phyloP scores from a whole-genome alignment of 176 grass and related monocot genomes.

The Rhynchospora tenuis region DNA sequence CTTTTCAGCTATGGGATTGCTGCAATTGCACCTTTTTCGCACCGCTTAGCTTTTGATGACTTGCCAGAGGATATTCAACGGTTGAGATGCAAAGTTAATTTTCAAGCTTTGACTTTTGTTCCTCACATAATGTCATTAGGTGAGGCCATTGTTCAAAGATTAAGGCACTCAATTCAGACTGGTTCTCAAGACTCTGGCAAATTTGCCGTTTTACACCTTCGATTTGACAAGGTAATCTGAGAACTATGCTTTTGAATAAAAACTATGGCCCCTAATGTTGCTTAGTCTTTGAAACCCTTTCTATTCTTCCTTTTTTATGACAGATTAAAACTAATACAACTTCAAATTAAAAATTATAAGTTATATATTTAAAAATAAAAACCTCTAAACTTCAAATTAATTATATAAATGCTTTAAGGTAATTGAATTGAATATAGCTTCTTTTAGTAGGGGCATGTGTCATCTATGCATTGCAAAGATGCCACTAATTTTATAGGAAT shows the following conservation, averaged over 20 bases:
- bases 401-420: neutral
- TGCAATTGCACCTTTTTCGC: conserved; percentile 82
- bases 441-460: neutral
- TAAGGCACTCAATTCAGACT: conserved; percentile 39
- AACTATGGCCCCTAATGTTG: neutral
- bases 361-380: neutral
- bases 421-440: neutral
- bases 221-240: conserved; percentile 78
- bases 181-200: conserved; percentile 39
- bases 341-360: neutral
- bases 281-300: neutral
- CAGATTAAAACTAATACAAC: neutral
- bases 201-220: conserved; percentile 85
- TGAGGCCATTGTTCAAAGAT: conserved; percentile 48
- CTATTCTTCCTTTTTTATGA: neutral
- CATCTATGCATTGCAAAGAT: neutral
- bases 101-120: conserved; percentile 71
- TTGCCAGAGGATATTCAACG: conserved; percentile 61
- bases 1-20: conserved; percentile 78
- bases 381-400: too few relatives aligned
- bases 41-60: conserved; percentile 82
- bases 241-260: neutral
- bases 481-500: neutral
- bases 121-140: conserved; percentile 71
- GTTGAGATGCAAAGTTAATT: conserved; percentile 85